Evolutionary conservation across 1,139 yeast genomes (phyloP).

Genomic region (Geotrichum histeridarum): DNA sequence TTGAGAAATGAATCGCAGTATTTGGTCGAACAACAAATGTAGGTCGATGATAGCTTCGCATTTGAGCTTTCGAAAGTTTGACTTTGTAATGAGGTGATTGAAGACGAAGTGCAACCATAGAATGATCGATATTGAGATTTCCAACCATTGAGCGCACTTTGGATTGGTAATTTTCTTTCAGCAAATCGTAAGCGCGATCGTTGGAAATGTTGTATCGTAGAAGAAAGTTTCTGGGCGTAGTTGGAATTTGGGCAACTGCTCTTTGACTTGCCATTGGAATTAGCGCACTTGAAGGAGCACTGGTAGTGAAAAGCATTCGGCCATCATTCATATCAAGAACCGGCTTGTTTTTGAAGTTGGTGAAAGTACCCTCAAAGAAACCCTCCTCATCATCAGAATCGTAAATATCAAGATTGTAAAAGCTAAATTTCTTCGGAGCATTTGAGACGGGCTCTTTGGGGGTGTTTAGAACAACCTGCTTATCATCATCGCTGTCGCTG

Average conservation of each 20-base stretch:
- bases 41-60: constrained; percentile 78
- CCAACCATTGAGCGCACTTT: constrained; percentile 92
- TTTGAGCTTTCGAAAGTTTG: constrained; percentile 58
- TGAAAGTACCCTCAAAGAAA: constrained; percentile 68
- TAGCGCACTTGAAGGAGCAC: neutral
- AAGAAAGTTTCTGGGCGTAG: constrained; percentile 46
- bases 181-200: constrained; percentile 75
- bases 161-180: constrained; percentile 82
- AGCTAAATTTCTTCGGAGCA: constrained; percentile 27
- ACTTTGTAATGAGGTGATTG: constrained; percentile 93
- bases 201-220: constrained; percentile 76
- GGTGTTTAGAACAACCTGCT: neutral
- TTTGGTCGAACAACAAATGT: constrained; percentile 73
- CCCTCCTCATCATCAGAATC: constrained; percentile 64
- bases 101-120: constrained; percentile 77
- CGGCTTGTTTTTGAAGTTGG: constrained; percentile 40
- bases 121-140: constrained; percentile 83
- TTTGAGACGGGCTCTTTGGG: neutral
- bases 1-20: constrained; percentile 67
- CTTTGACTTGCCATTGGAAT: constrained; percentile 39
- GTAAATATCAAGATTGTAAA: constrained; percentile 30
- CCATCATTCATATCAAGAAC: constrained; percentile 86
- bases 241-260: constrained; percentile 40
- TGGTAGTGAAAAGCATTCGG: constrained; percentile 53
- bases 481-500: constrained; percentile 18